Base-by-base conservation (phyloP, 2,329 filamentous ascomycete species). In the Pseudofabraea citricarpa region DNA sequence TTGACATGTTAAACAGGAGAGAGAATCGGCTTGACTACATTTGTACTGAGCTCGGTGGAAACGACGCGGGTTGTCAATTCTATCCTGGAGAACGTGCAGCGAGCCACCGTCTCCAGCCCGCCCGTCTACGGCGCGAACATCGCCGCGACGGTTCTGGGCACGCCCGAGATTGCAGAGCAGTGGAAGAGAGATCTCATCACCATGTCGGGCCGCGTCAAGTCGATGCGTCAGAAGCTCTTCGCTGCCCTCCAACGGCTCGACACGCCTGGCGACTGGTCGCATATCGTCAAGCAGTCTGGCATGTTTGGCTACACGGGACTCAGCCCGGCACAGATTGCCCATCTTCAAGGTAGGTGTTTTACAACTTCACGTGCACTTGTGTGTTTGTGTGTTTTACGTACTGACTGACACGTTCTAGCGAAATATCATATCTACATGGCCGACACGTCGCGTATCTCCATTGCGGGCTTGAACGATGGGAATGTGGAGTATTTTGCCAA, bases 261-360 rank as follows among this genome's bases (percentile, higher is more conserved):
- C 4, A 64, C 64, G 0, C 66, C 66, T 0, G 65, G 65, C 0
- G 49, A 59, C 19, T 69, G 66, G 66, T 51, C 54, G 1, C 64
- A 66, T 32, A 53, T 69, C 6, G 50, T 63, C 1, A 57, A 56
- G 16, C 65, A 69, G 21, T 64, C 51, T 9, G 65, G 66, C 21
- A 69, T 69, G 66, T 69, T 69, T 51, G 61, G 60, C 0, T 67
- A 64, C 45, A 74, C 73, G 0, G 76, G 75, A 0, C 59, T 80
- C 47, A 69, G 48, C 4, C 67, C 72, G 46, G 46, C 59, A 3
- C 74, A 78, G 49, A 73, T 79, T 7, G 48, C 49, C 3, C 53
- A 63, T 36, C 52, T 50, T 18, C 29, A 47, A 43, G 37, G 41
- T 36, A 32, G 8, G 33, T 32, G 12, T 12, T 13, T n/a, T n/a